Base-by-base conservation (phyloP, 2,329 filamentous ascomycete species). In the Cryphonectria carpinicola region DNA sequence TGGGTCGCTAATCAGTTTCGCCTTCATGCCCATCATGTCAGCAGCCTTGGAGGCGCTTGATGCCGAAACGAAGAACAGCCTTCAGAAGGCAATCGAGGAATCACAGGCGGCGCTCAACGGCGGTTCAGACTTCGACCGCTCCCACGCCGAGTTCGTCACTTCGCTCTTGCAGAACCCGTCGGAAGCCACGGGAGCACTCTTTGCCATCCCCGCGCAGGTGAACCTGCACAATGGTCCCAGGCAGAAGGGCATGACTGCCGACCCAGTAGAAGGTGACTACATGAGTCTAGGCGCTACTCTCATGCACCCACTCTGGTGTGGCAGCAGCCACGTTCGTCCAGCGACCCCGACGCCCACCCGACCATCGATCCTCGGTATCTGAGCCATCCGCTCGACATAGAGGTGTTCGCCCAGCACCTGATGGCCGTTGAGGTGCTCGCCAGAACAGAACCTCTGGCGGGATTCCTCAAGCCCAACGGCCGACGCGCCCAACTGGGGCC, bases 241-340 rank as follows among this genome's bases (percentile, higher is more conserved):
- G n/a, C 64, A 66, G 35, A 54, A 52, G 11, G 46, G 64, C 19
- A 54, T 66, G 43, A 58, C 64, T 19, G 41, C 61, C 37, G 25
- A 64, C 43, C 61, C 39, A 13, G n/a, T 25, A 22, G n/a, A 63
- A n/a, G 67, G 60, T 22, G 84, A 89, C 73, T 87, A 86, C 75
- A 82, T 88, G 60, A 85, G 86, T 11, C 81, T 86, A 69, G 85
- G 85, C 72, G 83, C 84, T 0, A 88, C 87, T 73, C 86, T 88
- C 32, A 86, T 86, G 60, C 89, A 90, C 69, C 88, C 89, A 0
- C 85, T 88, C 73, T 87, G 86, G 1, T 84, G 88, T 0, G 88
- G 89, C 6, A 81, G 83, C 54, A 84, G 88, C 70, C 89, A 90
- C 78, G 87, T 90, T 80, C 78, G 8, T 82, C 82, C 1, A 72